phyloP scores from a whole-genome alignment of 176 grass and related monocot genomes.

The Rhynchospora tenuis region DNA sequence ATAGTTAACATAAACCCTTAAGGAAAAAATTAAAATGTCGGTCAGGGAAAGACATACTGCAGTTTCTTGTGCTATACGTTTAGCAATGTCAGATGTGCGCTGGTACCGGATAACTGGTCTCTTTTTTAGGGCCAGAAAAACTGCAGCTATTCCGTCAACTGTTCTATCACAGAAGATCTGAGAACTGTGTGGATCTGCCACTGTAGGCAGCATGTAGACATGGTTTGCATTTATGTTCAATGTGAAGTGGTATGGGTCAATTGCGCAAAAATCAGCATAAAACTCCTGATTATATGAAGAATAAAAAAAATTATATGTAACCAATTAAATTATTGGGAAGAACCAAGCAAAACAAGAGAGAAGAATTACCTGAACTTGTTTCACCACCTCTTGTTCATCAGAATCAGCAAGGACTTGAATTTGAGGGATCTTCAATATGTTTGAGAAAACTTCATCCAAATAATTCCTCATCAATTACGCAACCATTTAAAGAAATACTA shows the following conservation, averaged over 20 bases:
- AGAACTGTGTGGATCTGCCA: constrained; percentile 67
- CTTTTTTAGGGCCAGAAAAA: constrained; percentile 91
- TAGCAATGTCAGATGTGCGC: constrained; percentile 75
- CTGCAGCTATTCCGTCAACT: constrained; percentile 84
- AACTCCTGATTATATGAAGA: constrained; percentile 60
- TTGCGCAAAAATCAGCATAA: constrained; percentile 90
- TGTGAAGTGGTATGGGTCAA: constrained; percentile 91
- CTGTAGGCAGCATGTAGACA: constrained; percentile 81
- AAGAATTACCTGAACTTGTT: constrained; percentile 80
- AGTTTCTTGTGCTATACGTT: constrained; percentile 92
- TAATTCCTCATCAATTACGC: constrained; percentile 19
- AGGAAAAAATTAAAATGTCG: background rate
- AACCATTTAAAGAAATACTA: background rate
- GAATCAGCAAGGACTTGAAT: constrained; percentile 97
- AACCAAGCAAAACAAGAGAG: background rate
- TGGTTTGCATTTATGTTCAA: constrained; percentile 75
- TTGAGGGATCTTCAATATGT: constrained; percentile 89
- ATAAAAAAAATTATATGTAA: background rate
- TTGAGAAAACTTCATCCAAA: constrained; percentile 74
- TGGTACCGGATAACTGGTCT: constrained; percentile 87
- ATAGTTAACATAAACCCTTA: background rate
- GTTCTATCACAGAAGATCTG: constrained; percentile 85
- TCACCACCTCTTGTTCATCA: constrained; percentile 93
- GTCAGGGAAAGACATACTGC: constrained; percentile 44
- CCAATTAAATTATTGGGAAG: background rate